Percentiles rank a stretch among this genome's conserved stretches.
phyloP scores from a whole-genome alignment of 768 basidiomycete genomes.

The Mycena vulgaris region DNA sequence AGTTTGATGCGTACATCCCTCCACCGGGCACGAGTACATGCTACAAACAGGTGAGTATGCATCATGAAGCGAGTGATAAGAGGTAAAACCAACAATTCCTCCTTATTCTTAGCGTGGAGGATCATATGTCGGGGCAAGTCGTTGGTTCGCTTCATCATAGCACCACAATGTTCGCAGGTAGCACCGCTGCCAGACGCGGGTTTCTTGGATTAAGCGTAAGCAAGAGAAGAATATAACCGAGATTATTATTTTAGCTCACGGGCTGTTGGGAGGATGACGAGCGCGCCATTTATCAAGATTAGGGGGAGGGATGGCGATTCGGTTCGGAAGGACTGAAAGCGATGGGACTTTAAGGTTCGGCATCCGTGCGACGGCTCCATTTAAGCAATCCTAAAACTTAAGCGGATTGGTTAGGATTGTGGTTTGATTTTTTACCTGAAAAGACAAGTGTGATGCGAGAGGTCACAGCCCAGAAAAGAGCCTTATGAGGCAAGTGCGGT shows the following conservation, averaged over 20 bases:
- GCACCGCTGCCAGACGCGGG: not conserved
- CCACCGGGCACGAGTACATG: slow-evolving; percentile 30
- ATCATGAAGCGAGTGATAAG: not conserved
- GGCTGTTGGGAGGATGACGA: slow-evolving; percentile 2
- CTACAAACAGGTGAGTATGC: not conserved
- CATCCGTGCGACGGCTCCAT: not conserved
- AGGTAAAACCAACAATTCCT: slow-evolving; percentile 21
- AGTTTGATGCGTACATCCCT: slow-evolving; percentile 27
- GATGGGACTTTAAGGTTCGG: not conserved
- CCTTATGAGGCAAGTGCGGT: slow-evolving; percentile 23
- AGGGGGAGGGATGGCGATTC: not conserved
- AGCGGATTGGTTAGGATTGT: slow-evolving; percentile 31
- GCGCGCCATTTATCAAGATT: slow-evolving; percentile 20
- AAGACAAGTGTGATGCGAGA: slow-evolving; percentile 1
- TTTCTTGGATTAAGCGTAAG: not conserved
- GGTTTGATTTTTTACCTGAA: not conserved
- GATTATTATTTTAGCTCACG: not conserved
- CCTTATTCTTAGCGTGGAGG: slow-evolving; percentile 26
- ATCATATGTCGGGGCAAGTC: slow-evolving; percentile 32
- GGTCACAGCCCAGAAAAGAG: slow-evolving; percentile 10
- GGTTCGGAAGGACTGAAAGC: not conserved
- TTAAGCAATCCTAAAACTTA: slow-evolving; percentile 23
- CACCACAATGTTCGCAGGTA: slow-evolving; percentile 20
- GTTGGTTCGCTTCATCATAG: slow-evolving; percentile 3
- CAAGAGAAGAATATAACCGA: not conserved